A percentile compares a stretch with the other conserved stretches of the same genome.
Conservation (phyloP, 2,329 filamentous ascomycete species). For the Lecanicillium sp. region DNA sequence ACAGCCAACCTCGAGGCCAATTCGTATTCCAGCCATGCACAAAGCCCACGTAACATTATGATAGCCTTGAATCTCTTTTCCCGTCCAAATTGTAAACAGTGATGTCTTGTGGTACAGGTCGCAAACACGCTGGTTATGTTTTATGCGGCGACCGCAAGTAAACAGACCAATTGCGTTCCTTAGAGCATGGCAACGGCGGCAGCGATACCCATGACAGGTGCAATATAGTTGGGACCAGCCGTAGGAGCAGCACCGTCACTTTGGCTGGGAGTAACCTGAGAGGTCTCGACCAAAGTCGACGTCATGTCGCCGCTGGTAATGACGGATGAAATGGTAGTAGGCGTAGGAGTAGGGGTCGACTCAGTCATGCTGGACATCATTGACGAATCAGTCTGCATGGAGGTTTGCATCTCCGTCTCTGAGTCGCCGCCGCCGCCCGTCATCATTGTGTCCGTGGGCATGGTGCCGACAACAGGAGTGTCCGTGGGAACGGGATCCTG, state of each 20-base stretch:
- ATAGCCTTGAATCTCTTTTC: too few relatives aligned
- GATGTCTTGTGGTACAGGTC: too few relatives aligned
- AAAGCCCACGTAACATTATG: too few relatives aligned
- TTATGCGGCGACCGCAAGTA: too few relatives aligned
- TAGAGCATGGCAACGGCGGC: constrained; percentile 9
- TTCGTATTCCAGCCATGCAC: too few relatives aligned
- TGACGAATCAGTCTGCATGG: background rate
- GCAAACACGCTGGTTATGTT: too few relatives aligned
- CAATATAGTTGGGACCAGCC: constrained; percentile 6
- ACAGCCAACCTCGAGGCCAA: too few relatives aligned
- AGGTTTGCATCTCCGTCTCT: background rate
- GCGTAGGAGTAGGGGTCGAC: background rate
- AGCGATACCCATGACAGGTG: constrained; percentile 7
- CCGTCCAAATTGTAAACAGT: too few relatives aligned
- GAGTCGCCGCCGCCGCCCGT: constrained; percentile 4
- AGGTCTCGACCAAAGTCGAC: background rate
- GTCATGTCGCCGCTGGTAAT: background rate
- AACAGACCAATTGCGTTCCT: background rate
- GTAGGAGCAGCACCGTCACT: constrained; percentile 1
- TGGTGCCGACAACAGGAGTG: background rate
- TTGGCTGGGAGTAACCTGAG: background rate
- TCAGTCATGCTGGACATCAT: background rate
- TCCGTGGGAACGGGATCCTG: background rate
- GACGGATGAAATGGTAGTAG: background rate
- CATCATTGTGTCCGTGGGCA: constrained; percentile 1